Base-by-base conservation (phyloP, 179 eudicot species). In the Amaranthus tricolor region DNA sequence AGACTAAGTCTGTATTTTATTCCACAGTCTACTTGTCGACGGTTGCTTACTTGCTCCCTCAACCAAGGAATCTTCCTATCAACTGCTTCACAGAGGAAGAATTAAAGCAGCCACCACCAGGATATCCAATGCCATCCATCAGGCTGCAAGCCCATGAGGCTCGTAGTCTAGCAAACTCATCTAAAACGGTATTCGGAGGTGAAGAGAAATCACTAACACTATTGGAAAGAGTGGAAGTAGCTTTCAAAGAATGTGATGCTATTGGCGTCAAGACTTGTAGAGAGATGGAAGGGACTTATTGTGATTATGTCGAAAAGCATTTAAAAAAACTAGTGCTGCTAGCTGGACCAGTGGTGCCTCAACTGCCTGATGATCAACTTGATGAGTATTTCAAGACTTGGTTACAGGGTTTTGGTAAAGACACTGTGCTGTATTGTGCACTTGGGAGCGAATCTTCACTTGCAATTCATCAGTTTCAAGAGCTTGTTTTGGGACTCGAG, bases 201-300 rank as follows among this genome's bases (percentile, higher is more conserved):
- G 52, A 55, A 14, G 83, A 80, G 19, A 61, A 53, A 52, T 67
- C 77, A 0, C 20, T 80, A 58, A 59, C 77, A 0, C 16, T 80
- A 14, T 7, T 50, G 40, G 65, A 80, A 43, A 66, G 80, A 49
- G 58, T 65, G 6, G 19, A 21, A 0, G 31, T 62, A 5, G 45
- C 71, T 6, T 19, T 60, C 6, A 9, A 54, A 40, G 66, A 76
- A 9, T 72, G 80, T 68, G 83, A 80, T 68, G 83, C 62, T 1
- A 14, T 80, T 8, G 62, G 64, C 2, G 21, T 65, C n/a, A 80
- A 76, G 31, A 75, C 64, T 49, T 80, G 79, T 48, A 72, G 70
- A 51, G 77, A 80, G 62, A 76, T 80, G 68, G 83, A 75, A 71
- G 79, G 82, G 55, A 21, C 64, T 21, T 71, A 62, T 21, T 64